Evolutionary conservation across 106 monocot species (phyloP), one percentile per base, ranked within the genome.

Genomic region (Platanthera zijinensis): DNA sequence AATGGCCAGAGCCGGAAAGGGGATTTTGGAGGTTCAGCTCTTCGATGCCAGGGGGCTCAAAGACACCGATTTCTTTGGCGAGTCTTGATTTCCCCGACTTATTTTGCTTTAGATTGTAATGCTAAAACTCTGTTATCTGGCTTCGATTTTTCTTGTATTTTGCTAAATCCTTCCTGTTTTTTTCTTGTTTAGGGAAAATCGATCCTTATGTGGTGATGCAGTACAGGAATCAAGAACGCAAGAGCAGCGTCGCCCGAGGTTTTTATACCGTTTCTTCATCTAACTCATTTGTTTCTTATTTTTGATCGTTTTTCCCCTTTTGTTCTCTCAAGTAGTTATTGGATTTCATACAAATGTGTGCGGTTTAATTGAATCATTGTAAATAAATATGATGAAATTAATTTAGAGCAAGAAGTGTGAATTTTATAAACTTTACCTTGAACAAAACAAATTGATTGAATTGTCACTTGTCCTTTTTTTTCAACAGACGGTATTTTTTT

Each of bases 201-300:
- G 94, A 94, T 74, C 88, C 94, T 5, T 94, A 90, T 77, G 90
- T 88, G 53, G 25, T 86, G 48, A 50, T 94, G 21, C 90, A 89
- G 46, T 90, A 90, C 74, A 84, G 83, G 80, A 82, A 75, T 49
- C 84, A 94, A 64, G 86, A 94, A 74, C 81, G 77, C 69, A 89
- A 88, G 83, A 94, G 85, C 81, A 81, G 84, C 46, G 78, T 89
- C 61, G 85, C 86, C 10, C 81, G 84, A 82, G 90, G 93, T 93
- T 28, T 81, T 25, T 50, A 53, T 25, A 3, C 39, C 17, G 6
- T 7, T 30, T 66, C 28, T 32, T 66, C 30, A 30, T 66, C 66
- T 32, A 66, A 30, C 66, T 66, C 66, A 66, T 66, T 66, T 66
- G 10, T 32, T 10, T 66, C 11, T 66, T 11, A 19, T 11, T 66